These are phyloP conservation scores for Fremontodendron californicum DNA, from an alignment of 345 rosid genomes.

Conservation along the genomic window DNA sequence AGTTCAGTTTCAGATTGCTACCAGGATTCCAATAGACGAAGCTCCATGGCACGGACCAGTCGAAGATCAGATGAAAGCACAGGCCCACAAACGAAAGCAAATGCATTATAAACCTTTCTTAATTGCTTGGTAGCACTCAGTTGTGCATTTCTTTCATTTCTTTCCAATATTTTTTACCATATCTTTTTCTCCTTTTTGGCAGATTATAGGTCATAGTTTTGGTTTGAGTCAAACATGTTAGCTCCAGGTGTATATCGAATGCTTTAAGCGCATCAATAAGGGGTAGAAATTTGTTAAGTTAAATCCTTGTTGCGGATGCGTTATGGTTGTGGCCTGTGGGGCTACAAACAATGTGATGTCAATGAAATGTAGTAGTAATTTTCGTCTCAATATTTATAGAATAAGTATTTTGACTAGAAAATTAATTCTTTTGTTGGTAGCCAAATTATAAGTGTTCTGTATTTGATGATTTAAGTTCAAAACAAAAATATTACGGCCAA, in stretches of 20 bases:
- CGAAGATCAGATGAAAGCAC: constrained; percentile 56
- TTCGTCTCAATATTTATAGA: not conserved
- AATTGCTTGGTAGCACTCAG: not conserved
- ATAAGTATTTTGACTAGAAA: not conserved
- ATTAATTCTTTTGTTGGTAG: no score
- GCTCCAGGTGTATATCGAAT: not conserved
- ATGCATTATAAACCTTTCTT: constrained; percentile 26
- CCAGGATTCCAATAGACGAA: constrained; percentile 19
- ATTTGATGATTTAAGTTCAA: not conserved
- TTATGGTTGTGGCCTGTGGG: not conserved
- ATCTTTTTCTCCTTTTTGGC: not conserved
- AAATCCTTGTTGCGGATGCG: not conserved
- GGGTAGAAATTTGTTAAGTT: not conserved
- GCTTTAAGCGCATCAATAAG: not conserved
- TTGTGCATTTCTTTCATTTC: not conserved
- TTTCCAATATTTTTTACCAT: not conserved
- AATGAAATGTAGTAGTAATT: not conserved
- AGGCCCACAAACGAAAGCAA: constrained; percentile 30
- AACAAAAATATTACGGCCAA: no score
- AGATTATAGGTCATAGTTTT: not conserved
- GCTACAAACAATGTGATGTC: not conserved
- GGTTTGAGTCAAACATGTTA: not conserved
- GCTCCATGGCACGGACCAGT: constrained; percentile 25
- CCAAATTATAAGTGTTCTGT: not conserved
- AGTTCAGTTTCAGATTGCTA: constrained; percentile 59